Base-by-base conservation (phyloP, 768 basidiomycete genomes). In the Melanogaster broomeanus region DNA sequence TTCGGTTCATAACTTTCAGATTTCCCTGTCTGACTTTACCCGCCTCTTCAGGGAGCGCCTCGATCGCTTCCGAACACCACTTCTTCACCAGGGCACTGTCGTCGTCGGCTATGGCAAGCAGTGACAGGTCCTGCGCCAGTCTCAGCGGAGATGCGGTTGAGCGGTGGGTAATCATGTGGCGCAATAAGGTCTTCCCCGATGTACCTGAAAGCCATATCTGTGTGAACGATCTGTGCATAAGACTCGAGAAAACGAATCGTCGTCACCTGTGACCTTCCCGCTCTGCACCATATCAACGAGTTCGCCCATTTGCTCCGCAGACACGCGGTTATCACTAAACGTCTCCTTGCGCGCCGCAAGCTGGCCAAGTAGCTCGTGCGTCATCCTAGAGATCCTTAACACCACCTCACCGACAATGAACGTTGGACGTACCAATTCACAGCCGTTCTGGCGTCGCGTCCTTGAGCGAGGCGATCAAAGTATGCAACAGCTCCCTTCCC, bases 361-460 rank as follows among this genome's bases (percentile, higher is more conserved):
- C 57, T 88, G 87, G 0, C 93, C 93, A 2, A 95, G 72, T 0
- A 97, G 76, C 53, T 95, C 91, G 52, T 98, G 90, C 3, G 84
- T 84, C 71, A 98, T 81, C 93, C 94, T 96, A 61, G 12, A 42
- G 25, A 15, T n/a, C 38, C 33, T 42, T 33, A 19, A 34, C 25
- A 55, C 10, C 43, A 42, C 38, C 30, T 21, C 41, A 18, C 25
- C 31, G 8, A 37, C 27, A 16, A 42, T 42, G 8, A 22, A 19
- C 45, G 18, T 16, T 38, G 27, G 27, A 64, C 80, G 54, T 50
- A 93, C 96, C 94, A 98, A 64, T 98, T 98, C 16, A 87, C 79
- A 15, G 85, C 90, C 4, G 77, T 69, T 60, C 86, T 88, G 1
- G 90, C 82, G 51, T 88, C 79, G 45, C 88, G 72, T 11, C 72